phyloP scores from a whole-genome alignment of 176 grass and related monocot genomes.

The Chloris gayana region DNA sequence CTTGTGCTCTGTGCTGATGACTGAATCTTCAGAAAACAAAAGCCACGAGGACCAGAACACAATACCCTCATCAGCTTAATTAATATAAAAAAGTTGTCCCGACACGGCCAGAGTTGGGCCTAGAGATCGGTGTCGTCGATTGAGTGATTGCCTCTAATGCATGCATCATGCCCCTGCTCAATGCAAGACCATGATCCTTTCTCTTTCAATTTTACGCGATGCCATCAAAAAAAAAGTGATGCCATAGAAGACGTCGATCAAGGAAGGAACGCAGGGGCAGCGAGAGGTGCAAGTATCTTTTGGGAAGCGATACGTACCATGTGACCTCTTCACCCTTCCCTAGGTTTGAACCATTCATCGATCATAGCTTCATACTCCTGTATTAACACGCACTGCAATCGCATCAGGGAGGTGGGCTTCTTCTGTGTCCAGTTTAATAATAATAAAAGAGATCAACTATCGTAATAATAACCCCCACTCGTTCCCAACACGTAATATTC shows the following conservation, averaged over 20 bases:
- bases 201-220: not conserved
- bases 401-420: too few relatives aligned
- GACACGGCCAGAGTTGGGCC: constrained; percentile 50
- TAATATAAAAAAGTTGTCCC: constrained; percentile 43
- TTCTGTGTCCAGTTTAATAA: too few relatives aligned
- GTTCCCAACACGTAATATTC: too few relatives aligned
- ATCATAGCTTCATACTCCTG: not conserved
- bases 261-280: too few relatives aligned
- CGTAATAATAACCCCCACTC: too few relatives aligned
- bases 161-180: not conserved
- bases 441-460: too few relatives aligned
- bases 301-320: constrained; percentile 40
- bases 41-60: not conserved
- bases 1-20: constrained; percentile 16
- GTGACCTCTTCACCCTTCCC: constrained; percentile 13
- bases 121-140: constrained; percentile 57
- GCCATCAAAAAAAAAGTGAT: too few relatives aligned
- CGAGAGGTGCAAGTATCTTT: constrained; percentile 41
- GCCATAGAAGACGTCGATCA: too few relatives aligned
- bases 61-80: too few relatives aligned
- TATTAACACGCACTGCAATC: too few relatives aligned
- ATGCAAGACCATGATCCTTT: not conserved
- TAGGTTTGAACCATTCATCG: constrained; percentile 41
- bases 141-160: constrained; percentile 3
- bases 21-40: constrained; percentile 31